These are phyloP conservation scores for Cyberlindnera xishuangbannaensis DNA, from an alignment of 805 yeast genomes.

Conservation along the genomic window DNA sequence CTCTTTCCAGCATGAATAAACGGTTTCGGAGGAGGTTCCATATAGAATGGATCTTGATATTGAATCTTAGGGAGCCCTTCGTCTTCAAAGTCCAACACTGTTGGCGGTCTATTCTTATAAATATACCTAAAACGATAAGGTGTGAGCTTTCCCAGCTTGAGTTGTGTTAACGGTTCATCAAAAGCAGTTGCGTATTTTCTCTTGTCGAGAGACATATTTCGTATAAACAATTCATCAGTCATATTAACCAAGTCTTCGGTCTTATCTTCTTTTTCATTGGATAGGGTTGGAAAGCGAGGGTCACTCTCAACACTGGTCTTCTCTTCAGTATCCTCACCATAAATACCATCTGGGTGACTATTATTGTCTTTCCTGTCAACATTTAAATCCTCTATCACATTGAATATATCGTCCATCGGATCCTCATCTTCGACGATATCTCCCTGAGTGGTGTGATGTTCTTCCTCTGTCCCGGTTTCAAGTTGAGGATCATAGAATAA, in stretches of 20 bases:
- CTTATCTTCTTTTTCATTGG: constrained; percentile 1
- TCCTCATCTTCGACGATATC: constrained; percentile 7
- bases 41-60: constrained; percentile 60
- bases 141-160: not conserved
- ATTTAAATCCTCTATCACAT: not conserved
- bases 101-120: constrained; percentile 15
- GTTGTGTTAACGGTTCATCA: not conserved
- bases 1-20: constrained; percentile 64
- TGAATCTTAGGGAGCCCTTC: constrained; percentile 45
- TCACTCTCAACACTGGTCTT: not conserved
- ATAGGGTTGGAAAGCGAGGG: constrained; percentile 1
- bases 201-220: constrained; percentile 6
- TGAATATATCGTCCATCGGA: constrained; percentile 1
- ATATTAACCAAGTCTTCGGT: constrained; percentile 1
- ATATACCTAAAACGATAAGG: constrained; percentile 2
- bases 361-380: constrained; percentile 2
- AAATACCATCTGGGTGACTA: constrained; percentile 1
- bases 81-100: constrained; percentile 36
- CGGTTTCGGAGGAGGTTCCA: constrained; percentile 43
- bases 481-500: constrained; percentile 26
- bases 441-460: constrained; percentile 5
- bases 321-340: constrained; percentile 1
- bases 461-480: constrained; percentile 9
- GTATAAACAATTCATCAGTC: constrained; percentile 10
- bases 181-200: constrained; percentile 9